These are phyloP conservation scores for Phyllostachys edulis DNA, from an alignment of 176 grass and related monocot genomes.

Conservation along the genomic window DNA sequence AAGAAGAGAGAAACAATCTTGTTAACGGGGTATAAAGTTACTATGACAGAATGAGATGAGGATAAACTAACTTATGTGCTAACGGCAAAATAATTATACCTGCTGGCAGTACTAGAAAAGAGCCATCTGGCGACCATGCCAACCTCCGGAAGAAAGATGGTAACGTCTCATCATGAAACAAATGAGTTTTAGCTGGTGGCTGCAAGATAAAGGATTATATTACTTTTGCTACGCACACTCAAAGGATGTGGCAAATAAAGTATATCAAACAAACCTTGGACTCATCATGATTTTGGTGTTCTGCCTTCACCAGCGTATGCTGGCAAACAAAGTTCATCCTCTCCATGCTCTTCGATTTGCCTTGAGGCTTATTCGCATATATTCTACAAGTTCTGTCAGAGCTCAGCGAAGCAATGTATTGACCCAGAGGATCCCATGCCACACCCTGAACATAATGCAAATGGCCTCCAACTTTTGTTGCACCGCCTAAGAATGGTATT, in stretches of 20 bases:
- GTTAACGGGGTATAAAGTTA: background rate
- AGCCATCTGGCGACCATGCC: slow-evolving; percentile 90
- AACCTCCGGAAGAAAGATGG: slow-evolving; percentile 97
- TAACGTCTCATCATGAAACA: slow-evolving; percentile 94
- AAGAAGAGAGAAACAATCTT: slow-evolving; percentile 6
- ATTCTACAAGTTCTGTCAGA: slow-evolving; percentile 86
- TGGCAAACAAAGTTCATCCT: slow-evolving; percentile 86
- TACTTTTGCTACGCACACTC: background rate
- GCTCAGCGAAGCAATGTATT: slow-evolving; percentile 86
- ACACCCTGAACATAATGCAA: slow-evolving; percentile 99
- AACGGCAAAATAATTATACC: slow-evolving; percentile 44
- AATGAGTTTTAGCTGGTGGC: slow-evolving; percentile 63
- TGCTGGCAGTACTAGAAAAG: slow-evolving; percentile 87
- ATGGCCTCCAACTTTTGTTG: slow-evolving; percentile 85
- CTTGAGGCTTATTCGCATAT: slow-evolving; percentile 88
- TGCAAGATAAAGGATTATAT: slow-evolving; percentile 41
- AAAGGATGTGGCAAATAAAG: slow-evolving; percentile 2
- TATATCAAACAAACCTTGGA: slow-evolving; percentile 51
- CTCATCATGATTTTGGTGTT: slow-evolving; percentile 60
- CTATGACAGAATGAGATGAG: background rate
- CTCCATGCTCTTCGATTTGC: slow-evolving; percentile 60
- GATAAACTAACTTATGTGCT: slow-evolving; percentile 8
- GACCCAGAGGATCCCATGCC: slow-evolving; percentile 86
- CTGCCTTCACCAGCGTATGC: slow-evolving; percentile 66
- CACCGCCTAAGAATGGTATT: slow-evolving; percentile 47